Conservation (phyloP, 306 rosid genomes). For the Quercus cerris region DNA sequence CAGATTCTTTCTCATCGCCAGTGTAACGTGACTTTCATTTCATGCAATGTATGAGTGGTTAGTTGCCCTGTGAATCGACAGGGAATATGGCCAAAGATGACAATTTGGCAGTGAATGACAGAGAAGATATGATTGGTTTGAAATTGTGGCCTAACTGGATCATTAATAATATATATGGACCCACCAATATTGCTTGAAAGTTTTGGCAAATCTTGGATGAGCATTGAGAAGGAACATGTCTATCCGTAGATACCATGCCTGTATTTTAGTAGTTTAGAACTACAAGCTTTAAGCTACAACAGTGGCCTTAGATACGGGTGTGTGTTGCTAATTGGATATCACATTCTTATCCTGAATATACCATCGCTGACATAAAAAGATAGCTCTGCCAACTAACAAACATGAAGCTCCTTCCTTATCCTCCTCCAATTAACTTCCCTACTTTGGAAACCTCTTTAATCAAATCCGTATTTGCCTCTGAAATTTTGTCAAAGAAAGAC, state of each 20-base stretch:
- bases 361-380: constrained; percentile 23
- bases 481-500: background rate
- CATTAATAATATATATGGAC: background rate
- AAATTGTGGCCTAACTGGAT: background rate
- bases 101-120: background rate
- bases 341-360: constrained; percentile 52
- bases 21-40: background rate
- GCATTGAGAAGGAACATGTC: background rate
- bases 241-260: background rate
- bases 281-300: background rate
- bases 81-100: background rate
- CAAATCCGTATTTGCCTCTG: no score
- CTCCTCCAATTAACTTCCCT: background rate
- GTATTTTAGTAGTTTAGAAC: background rate
- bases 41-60: background rate
- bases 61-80: background rate
- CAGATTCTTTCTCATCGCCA: background rate
- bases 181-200: constrained; percentile 2
- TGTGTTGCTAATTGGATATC: background rate
- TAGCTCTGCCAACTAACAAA: constrained; percentile 14
- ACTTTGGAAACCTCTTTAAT: background rate
- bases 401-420: background rate
- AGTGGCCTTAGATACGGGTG: background rate
- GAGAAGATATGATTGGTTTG: background rate
- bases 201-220: constrained; percentile 12